phyloP scores from a whole-genome alignment of 2,329 filamentous ascomycete species.

The Talaromyces sp. region DNA sequence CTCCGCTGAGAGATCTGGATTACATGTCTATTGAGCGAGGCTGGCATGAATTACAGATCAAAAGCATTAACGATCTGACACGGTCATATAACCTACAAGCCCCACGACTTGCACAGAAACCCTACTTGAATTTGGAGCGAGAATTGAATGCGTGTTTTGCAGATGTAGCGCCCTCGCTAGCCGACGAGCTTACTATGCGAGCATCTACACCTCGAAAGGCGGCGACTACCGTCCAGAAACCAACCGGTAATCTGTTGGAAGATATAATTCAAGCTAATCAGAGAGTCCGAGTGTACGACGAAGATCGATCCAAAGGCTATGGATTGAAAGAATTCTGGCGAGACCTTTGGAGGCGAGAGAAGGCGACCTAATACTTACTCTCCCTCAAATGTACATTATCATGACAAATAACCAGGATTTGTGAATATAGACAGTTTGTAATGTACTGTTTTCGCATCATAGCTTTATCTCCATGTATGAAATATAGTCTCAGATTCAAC shows the following conservation, averaged over 20 bases:
- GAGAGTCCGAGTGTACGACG: constrained; percentile 65
- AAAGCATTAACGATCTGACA: constrained; percentile 72
- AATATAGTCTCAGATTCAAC: not conserved
- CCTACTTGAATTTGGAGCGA: constrained; percentile 78
- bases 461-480: not conserved
- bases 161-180: constrained; percentile 74
- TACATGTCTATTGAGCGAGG: constrained; percentile 71
- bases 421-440: not conserved
- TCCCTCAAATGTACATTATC: not conserved
- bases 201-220: constrained; percentile 48
- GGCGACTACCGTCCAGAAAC: constrained; percentile 19
- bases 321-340: constrained; percentile 87
- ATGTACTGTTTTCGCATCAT: not conserved
- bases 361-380: constrained; percentile 15
- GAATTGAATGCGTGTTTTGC: constrained; percentile 79
- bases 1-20: constrained; percentile 70
- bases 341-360: constrained; percentile 60
- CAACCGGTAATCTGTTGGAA: constrained; percentile 33
- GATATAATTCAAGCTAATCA: constrained; percentile 49
- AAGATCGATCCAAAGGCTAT: constrained; percentile 66
- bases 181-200: constrained; percentile 67
- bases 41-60: constrained; percentile 73
- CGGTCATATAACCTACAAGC: constrained; percentile 94
- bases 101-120: constrained; percentile 85
- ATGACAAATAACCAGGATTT: not conserved